A percentile compares a stretch with the other conserved stretches of the same genome.
These are phyloP conservation scores for Arachis stenosperma DNA, from an alignment of 306 rosid genomes.

Conservation along the genomic window DNA sequence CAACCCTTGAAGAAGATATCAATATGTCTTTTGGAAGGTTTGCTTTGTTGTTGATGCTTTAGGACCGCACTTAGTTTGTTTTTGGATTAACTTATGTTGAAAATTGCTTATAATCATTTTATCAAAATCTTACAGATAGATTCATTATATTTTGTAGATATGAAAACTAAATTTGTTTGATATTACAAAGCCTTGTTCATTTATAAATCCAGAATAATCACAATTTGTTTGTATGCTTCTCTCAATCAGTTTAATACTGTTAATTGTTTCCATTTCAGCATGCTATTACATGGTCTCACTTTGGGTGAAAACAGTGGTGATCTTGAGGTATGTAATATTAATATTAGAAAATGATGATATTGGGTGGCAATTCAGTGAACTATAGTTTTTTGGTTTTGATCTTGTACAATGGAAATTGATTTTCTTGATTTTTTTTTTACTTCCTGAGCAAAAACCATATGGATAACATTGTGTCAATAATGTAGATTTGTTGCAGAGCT, in stretches of 20 bases:
- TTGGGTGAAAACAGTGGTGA: slow-evolving; percentile 81
- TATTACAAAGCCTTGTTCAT: slow-evolving; percentile 14
- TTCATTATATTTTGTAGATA: background rate
- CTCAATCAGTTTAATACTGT: slow-evolving; percentile 32
- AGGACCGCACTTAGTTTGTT: background rate
- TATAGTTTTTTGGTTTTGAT: slow-evolving; percentile 4
- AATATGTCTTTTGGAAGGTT: slow-evolving; percentile 98
- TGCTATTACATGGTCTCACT: slow-evolving; percentile 84
- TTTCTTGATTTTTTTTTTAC: background rate
- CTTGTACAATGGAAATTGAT: slow-evolving; percentile 1
- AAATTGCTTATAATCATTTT: background rate
- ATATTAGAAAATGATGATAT: slow-evolving; percentile 27
- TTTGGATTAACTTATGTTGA: background rate
- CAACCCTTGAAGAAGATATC: slow-evolving; percentile 78
- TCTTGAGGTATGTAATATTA: slow-evolving; percentile 70
- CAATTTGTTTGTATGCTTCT: slow-evolving; percentile 23
- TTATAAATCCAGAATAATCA: slow-evolving; percentile 19
- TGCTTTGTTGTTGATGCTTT: slow-evolving; percentile 41
- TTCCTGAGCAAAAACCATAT: slow-evolving; percentile 20
- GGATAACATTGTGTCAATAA: slow-evolving; percentile 37
- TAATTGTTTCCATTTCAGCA: slow-evolving; percentile 61
- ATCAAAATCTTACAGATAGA: background rate
- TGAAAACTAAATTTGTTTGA: background rate
- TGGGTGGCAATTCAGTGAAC: slow-evolving; percentile 23
- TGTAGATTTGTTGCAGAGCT: slow-evolving; percentile 93